phyloP scores from a whole-genome alignment of 495 filamentous ascomycete species.

The Talaromyces nanjingensis region DNA sequence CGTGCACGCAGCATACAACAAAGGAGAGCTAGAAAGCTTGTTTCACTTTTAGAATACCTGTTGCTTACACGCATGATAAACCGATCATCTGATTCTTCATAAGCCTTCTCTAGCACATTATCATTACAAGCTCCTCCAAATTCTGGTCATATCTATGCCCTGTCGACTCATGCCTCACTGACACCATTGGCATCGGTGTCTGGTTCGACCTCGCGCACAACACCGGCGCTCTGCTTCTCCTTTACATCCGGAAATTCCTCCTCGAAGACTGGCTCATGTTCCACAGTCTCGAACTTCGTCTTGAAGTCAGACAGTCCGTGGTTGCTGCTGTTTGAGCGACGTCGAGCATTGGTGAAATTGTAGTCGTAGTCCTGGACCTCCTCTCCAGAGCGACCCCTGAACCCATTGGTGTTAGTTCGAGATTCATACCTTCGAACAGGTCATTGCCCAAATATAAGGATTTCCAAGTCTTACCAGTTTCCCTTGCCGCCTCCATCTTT shows the following conservation, averaged over 20 bases:
- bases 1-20: too few relatives aligned
- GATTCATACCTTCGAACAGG: neutral
- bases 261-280: constrained; percentile 82
- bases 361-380: constrained; percentile 76
- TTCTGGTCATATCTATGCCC: neutral
- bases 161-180: neutral
- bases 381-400: constrained; percentile 75
- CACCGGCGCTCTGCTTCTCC: neutral
- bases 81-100: neutral
- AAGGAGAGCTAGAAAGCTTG: too few relatives aligned
- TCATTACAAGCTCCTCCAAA: neutral
- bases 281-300: constrained; percentile 84
- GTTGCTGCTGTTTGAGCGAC: constrained; percentile 84
- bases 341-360: constrained; percentile 77
- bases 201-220: constrained; percentile 1
- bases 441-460: neutral
- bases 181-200: neutral
- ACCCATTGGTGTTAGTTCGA: neutral
- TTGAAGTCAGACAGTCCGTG: constrained; percentile 62
- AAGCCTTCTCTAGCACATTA: neutral
- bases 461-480: constrained; percentile 66
- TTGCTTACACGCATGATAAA: too few relatives aligned
- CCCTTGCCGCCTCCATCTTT: constrained; percentile 90
- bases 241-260: constrained; percentile 40
- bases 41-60: too few relatives aligned